Base-by-base conservation (phyloP, 495 filamentous ascomycete genomes). In the Aspergillus steynii region DNA sequence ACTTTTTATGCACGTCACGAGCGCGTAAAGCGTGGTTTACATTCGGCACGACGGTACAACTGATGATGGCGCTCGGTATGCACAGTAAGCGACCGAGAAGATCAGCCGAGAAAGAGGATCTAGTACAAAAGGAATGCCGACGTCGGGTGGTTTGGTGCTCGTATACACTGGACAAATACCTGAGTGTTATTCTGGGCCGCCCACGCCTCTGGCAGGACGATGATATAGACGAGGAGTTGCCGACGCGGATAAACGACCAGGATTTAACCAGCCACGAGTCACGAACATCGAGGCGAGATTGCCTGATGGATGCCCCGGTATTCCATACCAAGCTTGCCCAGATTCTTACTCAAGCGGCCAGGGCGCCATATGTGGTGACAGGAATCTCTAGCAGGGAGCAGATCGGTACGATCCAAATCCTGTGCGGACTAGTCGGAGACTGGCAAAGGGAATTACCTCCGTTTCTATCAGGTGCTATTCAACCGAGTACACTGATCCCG, bases 151-250 rank as follows among this genome's bases (percentile, higher is more conserved):
- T 73, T 5, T 73, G 70, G 70, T 68, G 70, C 48, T 70, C 66
- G 5, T 73, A 71, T 45, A 73, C 70, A 5, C 53, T 73, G 6
- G 70, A 73, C 48, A 66, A 71, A 56, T 73, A 73, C 49, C 55
- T 73, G 14, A 73, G 70, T 45, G 56, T 73, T 5, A 73, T 73
- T 7, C 51, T 73, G 12, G 70, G 70, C 20, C 61, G 68, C 26
- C 70, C 70, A 25, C 62, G 66, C 29, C 56, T 73, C 5, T 66
- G 65, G 54, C 66, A 68, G 3, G 70, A 73, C 15, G 64, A 68
- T 10, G 70, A 73, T 45, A 32, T 73, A 14, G 68, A 70, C 12
- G 64, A 69, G 53, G 62, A 68, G 4, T 64, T 71, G 10, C 70
- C 70, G 1, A 47, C 64, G 1, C 56, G 63, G 20, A 56, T 70